phyloP scores from a whole-genome alignment of 208 protist species.

The Crithidia bombi region DNA sequence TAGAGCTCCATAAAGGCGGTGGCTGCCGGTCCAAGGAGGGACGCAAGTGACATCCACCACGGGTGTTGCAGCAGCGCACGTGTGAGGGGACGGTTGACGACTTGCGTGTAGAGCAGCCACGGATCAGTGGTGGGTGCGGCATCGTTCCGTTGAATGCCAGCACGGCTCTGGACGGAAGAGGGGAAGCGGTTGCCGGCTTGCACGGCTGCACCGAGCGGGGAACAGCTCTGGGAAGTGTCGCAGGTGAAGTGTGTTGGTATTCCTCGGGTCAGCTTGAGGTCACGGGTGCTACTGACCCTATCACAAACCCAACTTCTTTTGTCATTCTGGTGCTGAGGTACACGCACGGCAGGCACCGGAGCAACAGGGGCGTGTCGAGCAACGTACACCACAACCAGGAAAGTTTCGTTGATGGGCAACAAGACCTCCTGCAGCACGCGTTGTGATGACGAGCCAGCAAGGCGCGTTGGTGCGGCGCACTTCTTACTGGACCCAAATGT shows the following conservation, averaged over 20 bases:
- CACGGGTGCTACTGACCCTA: not conserved
- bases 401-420: constrained; percentile 37
- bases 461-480: not conserved
- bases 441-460: not conserved
- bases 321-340: not conserved
- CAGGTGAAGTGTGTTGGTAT: not conserved
- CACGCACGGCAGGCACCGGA: constrained; percentile 5
- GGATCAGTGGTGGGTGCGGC: not conserved
- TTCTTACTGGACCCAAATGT: constrained; percentile 6
- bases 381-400: constrained; percentile 57
- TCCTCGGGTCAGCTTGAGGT: not conserved
- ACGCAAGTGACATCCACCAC: constrained; percentile 48
- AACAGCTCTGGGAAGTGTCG: not conserved
- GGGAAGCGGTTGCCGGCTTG: not conserved
- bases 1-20: constrained; percentile 46
- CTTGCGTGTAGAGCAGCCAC: constrained; percentile 25
- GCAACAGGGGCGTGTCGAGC: constrained; percentile 37
- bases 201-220: not conserved
- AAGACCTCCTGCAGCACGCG: constrained; percentile 11
- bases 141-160: not conserved
- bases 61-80: constrained; percentile 43
- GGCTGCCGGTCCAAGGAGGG: constrained; percentile 40
- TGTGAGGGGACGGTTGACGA: constrained; percentile 33
- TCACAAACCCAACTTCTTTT: too few relatives aligned
- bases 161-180: too few relatives aligned